phyloP scores from a whole-genome alignment of 2,329 filamentous ascomycete species.

The Fusarium drepaniforme region DNA sequence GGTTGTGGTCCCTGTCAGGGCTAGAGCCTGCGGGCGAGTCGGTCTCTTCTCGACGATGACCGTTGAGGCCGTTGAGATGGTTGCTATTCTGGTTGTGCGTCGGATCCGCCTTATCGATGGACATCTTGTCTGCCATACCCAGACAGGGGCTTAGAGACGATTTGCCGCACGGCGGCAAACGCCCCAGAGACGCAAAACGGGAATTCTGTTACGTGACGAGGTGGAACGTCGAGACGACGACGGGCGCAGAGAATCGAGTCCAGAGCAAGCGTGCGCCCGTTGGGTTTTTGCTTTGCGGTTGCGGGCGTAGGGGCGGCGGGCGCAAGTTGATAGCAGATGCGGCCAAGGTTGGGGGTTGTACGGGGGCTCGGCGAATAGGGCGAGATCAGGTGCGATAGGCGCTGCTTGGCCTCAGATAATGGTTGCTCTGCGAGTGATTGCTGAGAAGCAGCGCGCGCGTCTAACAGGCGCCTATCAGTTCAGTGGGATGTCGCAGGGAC shows the following conservation, averaged over 20 bases:
- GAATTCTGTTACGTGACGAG: constrained; percentile 50
- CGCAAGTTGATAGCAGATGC: constrained; percentile 47
- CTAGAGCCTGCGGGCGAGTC: constrained; percentile 73
- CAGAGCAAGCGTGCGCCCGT: constrained; percentile 50
- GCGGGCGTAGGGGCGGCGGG: constrained; percentile 52
- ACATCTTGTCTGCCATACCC: constrained; percentile 76
- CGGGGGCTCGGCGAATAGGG: constrained; percentile 37
- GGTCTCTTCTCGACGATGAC: constrained; percentile 64
- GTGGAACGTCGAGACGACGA: constrained; percentile 45
- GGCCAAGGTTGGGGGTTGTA: constrained; percentile 46
- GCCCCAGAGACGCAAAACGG: constrained; percentile 52
- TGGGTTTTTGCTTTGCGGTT: constrained; percentile 53
- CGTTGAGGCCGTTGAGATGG: constrained; percentile 49
- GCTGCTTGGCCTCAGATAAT: constrained; percentile 29
- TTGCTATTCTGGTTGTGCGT: constrained; percentile 50
- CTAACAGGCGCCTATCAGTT: constrained; percentile 46
- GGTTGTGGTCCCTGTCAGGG: constrained; percentile 65
- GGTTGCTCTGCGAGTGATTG: constrained; percentile 22
- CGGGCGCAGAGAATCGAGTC: constrained; percentile 45
- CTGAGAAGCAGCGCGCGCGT: constrained; percentile 38
- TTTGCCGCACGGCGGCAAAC: constrained; percentile 53
- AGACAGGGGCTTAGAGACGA: constrained; percentile 47
- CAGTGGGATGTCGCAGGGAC: constrained; percentile 40
- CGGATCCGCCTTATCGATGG: constrained; percentile 67
- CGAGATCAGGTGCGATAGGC: constrained; percentile 31